phyloP scores from a whole-genome alignment of 768 basidiomycete genomes.

The Solioccasus polychromus region DNA sequence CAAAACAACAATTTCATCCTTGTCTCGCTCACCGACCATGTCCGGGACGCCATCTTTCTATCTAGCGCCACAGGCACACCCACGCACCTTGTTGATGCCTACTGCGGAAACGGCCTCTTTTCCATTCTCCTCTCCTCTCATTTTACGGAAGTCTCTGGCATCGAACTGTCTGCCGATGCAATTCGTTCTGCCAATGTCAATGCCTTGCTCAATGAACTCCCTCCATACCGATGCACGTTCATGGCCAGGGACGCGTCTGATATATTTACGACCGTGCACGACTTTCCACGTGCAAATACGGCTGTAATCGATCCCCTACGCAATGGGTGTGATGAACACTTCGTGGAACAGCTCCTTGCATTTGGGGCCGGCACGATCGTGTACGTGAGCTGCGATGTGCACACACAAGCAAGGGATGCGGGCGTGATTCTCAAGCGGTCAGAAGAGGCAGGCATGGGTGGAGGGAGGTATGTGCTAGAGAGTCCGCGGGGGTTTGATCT shows the following conservation, averaged over 20 bases:
- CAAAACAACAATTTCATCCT: slow-evolving; percentile 98
- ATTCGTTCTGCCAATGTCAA: slow-evolving; percentile 69
- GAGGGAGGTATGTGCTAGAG: slow-evolving; percentile 69
- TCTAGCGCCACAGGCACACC: slow-evolving; percentile 35
- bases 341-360: slow-evolving; percentile 70
- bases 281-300: slow-evolving; percentile 65
- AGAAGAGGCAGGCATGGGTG: slow-evolving; percentile 34
- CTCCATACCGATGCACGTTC: slow-evolving; percentile 58
- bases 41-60: slow-evolving; percentile 67
- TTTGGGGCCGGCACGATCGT: slow-evolving; percentile 72
- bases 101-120: slow-evolving; percentile 89
- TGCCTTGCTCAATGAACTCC: slow-evolving; percentile 59
- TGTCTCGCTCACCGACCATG: slow-evolving; percentile 78
- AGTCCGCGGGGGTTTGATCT: slow-evolving; percentile 88
- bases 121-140: slow-evolving; percentile 75
- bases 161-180: slow-evolving; percentile 76
- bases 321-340: slow-evolving; percentile 86
- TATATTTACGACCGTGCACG: slow-evolving; percentile 68
- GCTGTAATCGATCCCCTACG: slow-evolving; percentile 87
- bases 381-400: slow-evolving; percentile 95
- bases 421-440: slow-evolving; percentile 61
- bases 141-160: slow-evolving; percentile 79
- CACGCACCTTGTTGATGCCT: slow-evolving; percentile 93
- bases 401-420: slow-evolving; percentile 87
- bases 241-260: slow-evolving; percentile 79